Evolutionary conservation across 2,329 filamentous ascomycete genomes (phyloP).

Genomic region (Fusarium nodosum): DNA sequence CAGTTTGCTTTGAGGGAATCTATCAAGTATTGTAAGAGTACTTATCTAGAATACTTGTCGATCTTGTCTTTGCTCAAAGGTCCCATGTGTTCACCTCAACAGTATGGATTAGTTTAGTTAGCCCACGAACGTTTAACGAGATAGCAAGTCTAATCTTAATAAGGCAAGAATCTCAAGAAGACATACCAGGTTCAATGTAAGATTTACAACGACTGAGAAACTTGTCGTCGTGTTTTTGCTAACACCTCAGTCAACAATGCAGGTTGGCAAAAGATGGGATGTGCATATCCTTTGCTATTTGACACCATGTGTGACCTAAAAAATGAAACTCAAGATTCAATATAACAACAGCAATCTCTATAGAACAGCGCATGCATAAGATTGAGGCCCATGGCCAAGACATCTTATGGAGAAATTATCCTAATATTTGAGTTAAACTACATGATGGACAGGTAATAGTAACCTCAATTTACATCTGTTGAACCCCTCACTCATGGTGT

Average conservation of each 20-base stretch:
- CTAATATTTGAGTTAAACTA: neutral
- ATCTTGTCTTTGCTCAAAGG: neutral
- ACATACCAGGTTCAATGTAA: rapidly evolving
- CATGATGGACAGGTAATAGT: neutral
- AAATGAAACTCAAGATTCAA: neutral
- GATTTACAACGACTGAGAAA: neutral
- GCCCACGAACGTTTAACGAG: too few species aligned
- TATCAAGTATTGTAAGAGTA: too few species aligned
- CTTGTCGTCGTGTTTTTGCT: neutral
- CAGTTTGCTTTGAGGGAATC: too few species aligned
- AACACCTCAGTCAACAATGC: neutral
- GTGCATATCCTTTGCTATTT: neutral
- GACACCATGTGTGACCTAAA: neutral
- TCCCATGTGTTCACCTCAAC: neutral
- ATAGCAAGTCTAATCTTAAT: too few species aligned
- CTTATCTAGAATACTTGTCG: neutral
- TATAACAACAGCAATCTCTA: neutral
- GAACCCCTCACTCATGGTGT: conserved; percentile 19
- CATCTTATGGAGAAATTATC: neutral
- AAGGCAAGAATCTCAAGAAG: neutral
- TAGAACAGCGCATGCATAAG: neutral
- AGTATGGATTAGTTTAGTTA: neutral
- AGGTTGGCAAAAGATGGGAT: neutral
- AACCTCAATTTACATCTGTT: neutral
- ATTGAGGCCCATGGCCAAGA: neutral